Evolutionary conservation across 106 monocot genomes (phyloP).

Genomic region (Allium sativum): DNA sequence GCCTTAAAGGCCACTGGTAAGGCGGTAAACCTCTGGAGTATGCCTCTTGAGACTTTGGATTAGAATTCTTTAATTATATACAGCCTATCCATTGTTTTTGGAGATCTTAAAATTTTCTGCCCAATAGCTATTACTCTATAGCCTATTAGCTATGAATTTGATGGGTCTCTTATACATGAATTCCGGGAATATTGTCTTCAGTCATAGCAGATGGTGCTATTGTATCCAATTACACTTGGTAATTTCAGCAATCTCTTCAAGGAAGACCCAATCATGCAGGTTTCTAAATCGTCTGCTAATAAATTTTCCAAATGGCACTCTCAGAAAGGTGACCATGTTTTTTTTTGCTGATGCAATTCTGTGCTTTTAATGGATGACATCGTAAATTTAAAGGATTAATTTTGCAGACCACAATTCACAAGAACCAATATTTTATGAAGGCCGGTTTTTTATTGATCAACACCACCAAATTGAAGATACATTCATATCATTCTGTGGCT

Average conservation of each 20-base stretch:
- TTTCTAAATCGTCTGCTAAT: conserved; percentile 22
- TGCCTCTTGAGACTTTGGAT: too few species aligned
- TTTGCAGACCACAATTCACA: conserved; percentile 22
- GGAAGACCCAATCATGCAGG: conserved; percentile 30
- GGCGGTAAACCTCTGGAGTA: too few species aligned
- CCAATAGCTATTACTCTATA: too few species aligned
- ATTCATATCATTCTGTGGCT: conserved; percentile 79
- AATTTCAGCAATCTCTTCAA: conserved; percentile 33
- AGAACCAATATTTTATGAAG: conserved; percentile 68
- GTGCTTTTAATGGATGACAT: conserved; percentile 14
- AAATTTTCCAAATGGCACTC: conserved; percentile 6
- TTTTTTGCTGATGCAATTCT: neutral
- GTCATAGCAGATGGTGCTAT: conserved; percentile 43
- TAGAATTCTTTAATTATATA: conserved; percentile 11
- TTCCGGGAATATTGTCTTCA: conserved; percentile 83
- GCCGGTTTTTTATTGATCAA: conserved; percentile 41
- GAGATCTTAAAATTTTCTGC: too few species aligned
- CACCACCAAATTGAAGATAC: conserved; percentile 50
- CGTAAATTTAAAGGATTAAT: conserved; percentile 7
- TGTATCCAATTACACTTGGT: conserved; percentile 55
- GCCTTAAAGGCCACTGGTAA: conserved; percentile 12
- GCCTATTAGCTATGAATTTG: too few species aligned
- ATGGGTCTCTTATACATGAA: neutral
- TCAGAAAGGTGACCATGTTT: conserved; percentile 1
- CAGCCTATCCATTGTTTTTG: too few species aligned